phyloP scores from a whole-genome alignment of 129 eudicot species.

The Scalesia atractyloides region DNA sequence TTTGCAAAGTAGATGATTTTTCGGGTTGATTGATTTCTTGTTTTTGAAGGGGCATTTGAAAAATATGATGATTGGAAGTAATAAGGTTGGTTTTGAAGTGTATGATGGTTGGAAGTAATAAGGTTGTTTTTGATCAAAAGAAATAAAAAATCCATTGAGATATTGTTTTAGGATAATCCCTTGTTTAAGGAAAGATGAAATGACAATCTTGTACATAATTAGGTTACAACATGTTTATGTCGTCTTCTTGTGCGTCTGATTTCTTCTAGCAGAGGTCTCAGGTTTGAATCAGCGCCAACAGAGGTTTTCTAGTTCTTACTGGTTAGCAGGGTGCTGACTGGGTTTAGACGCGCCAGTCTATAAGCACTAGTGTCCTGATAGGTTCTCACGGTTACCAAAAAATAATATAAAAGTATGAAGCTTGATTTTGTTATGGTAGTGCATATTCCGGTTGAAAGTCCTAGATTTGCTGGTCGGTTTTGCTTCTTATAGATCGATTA shows the following conservation, averaged over 20 bases:
- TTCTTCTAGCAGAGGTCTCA: not conserved
- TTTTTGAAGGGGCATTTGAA: not conserved
- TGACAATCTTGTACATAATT: not conserved
- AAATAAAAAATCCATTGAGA: constrained; percentile 8
- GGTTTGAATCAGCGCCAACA: not conserved
- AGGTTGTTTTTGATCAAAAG: not conserved
- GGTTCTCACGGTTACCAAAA: not conserved
- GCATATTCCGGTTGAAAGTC: not conserved
- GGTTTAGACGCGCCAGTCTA: not conserved
- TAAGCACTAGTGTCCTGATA: not conserved
- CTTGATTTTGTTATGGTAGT: not conserved
- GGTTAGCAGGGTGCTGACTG: not conserved
- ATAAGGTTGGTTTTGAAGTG: not conserved
- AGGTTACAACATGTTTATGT: not conserved
- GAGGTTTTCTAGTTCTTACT: not conserved
- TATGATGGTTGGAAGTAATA: not conserved
- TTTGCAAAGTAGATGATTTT: not conserved
- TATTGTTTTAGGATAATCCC: not conserved
- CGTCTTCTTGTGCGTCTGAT: not conserved
- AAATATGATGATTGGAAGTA: not conserved
- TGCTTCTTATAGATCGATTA: not conserved
- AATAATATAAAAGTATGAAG: not conserved
- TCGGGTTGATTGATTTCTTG: not conserved
- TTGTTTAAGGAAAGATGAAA: constrained; percentile 2
- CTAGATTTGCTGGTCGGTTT: not conserved